Evolutionary conservation across 345 rosid genomes (phyloP), one percentile per base, ranked within the genome.

Genomic region (Boechera retrofracta): DNA sequence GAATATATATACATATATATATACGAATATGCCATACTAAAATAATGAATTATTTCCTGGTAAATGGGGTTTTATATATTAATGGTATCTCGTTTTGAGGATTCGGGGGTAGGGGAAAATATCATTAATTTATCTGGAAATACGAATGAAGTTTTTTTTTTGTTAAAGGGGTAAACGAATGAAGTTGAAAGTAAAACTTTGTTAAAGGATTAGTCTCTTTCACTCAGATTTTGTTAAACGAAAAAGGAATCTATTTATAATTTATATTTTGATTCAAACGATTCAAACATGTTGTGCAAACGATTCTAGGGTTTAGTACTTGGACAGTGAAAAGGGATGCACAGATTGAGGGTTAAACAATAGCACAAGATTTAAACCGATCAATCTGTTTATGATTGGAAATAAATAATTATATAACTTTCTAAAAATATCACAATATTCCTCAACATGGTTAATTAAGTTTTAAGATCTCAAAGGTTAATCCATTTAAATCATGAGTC

Each of bases 81-180:
- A 41, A 31, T 70, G 42, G 75, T 47, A 64, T 71, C 61, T 64
- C 41, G 11, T 64, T 77, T 71, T 56, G 72, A 78, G 63, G 76
- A 75, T 70, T 77, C 66, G 44, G 39, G 41, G 6, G 45, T 47
- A 18, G 52, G 69, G 7, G 4, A 31, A 33, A 69, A 54, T 76
- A 45, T 77, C 64, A 56, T 9, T 44, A 31, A 4, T 9, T 24
- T 51, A 2, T 68, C 3, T 3, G 24, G 24, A 21, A 21, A 21
- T 21, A 21, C 24, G 24, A 21, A 21, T 28, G 3, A 28, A 28
- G 29, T 28, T 10, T 38, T 26, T 49, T 41, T 21, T 36, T 21
- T 1, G 24, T 29, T 48, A 21, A 60, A 51, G 5, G 52, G 29
- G 13, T 16, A 63, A 36, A 55, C 59, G 47, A 33, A 47, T 35